Percentiles rank a stretch among this genome's conserved stretches.
phyloP scores from a whole-genome alignment of 495 filamentous ascomycete species.

The Aspergillus indologenus region DNA sequence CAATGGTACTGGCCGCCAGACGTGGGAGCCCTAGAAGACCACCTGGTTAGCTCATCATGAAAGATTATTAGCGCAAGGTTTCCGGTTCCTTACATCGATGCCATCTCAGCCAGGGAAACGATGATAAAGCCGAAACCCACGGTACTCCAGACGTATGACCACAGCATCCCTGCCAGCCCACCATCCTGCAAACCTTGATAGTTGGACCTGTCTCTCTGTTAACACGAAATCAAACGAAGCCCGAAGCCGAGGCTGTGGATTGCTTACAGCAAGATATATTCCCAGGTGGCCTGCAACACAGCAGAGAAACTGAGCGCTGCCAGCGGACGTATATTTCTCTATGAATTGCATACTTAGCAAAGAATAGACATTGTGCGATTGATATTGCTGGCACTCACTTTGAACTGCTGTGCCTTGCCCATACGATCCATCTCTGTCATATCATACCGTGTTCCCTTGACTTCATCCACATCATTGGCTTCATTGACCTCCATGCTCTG shows the following conservation, averaged over 20 bases:
- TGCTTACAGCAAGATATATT: constrained; percentile 36
- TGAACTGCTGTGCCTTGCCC: constrained; percentile 40
- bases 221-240: no score
- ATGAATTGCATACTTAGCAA: constrained; percentile 7
- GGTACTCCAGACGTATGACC: constrained; percentile 18
- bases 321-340: constrained; percentile 46
- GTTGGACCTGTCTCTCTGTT: constrained; percentile 6
- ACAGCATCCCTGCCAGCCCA: constrained; percentile 18
- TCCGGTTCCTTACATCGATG: constrained; percentile 29
- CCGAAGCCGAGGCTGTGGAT: background rate
- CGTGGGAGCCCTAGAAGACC: constrained; percentile 31
- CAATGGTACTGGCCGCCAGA: constrained; percentile 41
- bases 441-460: constrained; percentile 17
- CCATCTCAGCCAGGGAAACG: constrained; percentile 30
- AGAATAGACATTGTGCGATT: no score
- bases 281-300: constrained; percentile 49
- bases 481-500: constrained; percentile 7
- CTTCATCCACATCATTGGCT: background rate
- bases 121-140: constrained; percentile 22
- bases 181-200: constrained; percentile 18
- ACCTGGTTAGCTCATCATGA: background rate
- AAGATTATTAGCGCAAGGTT: no score
- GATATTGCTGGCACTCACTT: constrained; percentile 23
- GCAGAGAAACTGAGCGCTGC: constrained; percentile 48
- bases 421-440: constrained; percentile 39